phyloP scores from a whole-genome alignment of 2,329 filamentous ascomycete species.

The Ophiostoma pallidulum region DNA sequence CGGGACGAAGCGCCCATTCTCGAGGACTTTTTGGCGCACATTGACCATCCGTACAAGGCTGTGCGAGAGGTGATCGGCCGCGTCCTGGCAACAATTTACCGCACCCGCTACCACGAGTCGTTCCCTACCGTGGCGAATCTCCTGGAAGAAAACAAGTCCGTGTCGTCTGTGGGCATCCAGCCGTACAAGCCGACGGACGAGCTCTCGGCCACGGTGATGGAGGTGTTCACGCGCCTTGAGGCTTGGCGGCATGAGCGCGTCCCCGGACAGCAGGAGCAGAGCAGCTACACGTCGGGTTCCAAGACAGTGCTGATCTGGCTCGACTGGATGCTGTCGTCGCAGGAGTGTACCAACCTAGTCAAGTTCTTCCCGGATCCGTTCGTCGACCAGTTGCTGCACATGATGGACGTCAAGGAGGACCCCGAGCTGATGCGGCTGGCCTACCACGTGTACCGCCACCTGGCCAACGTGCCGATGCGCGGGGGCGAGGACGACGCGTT shows the following conservation, averaged over 20 bases:
- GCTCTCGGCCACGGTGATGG: constrained; percentile 60
- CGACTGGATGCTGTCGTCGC: constrained; percentile 79
- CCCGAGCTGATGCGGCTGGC: constrained; percentile 88
- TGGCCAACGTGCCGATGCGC: constrained; percentile 90
- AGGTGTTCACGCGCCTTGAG: constrained; percentile 72
- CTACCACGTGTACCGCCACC: constrained; percentile 92
- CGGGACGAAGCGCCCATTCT: constrained; percentile 80
- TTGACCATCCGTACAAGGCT: constrained; percentile 96
- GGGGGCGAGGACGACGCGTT: constrained; percentile 77
- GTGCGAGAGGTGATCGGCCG: constrained; percentile 91
- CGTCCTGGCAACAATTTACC: constrained; percentile 78
- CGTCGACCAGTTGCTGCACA: constrained; percentile 88
- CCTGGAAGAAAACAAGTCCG: constrained; percentile 66
- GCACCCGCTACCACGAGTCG: constrained; percentile 88
- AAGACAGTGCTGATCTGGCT: constrained; percentile 96
- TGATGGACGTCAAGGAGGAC: constrained; percentile 99
- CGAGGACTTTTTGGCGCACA: constrained; percentile 77
- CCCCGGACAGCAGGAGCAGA: constrained; percentile 85
- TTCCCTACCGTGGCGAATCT: constrained; percentile 71
- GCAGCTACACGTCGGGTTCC: constrained; percentile 87
- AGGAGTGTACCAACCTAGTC: constrained; percentile 85
- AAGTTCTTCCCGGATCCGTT: constrained; percentile 85
- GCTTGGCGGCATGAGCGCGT: constrained; percentile 76
- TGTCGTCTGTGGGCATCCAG: constrained; percentile 73
- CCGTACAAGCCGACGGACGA: constrained; percentile 73